Percentiles rank a stretch among this genome's conserved stretches.
Conservation (phyloP, 2,329 filamentous ascomycete genomes). For the Claviceps fusiformis region DNA sequence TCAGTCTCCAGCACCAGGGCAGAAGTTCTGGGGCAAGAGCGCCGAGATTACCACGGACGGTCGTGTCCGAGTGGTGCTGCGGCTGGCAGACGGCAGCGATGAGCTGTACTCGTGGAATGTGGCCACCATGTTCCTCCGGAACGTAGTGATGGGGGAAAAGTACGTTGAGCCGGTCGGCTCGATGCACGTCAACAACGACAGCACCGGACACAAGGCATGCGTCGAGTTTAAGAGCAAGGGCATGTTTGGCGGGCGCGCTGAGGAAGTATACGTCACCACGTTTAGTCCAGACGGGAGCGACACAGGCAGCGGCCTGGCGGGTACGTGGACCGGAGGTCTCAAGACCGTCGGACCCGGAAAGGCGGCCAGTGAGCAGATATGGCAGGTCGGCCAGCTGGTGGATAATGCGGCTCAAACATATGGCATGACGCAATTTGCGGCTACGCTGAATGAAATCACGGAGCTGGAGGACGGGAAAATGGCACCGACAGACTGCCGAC, state of each 20-base stretch:
- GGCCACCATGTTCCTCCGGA: slow-evolving; percentile 82
- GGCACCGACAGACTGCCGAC: slow-evolving; percentile 67
- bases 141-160: slow-evolving; percentile 96
- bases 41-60: slow-evolving; percentile 91
- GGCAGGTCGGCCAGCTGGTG: slow-evolving; percentile 66
- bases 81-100: slow-evolving; percentile 48
- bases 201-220: slow-evolving; percentile 67
- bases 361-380: slow-evolving; percentile 53
- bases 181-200: slow-evolving; percentile 78
- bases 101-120: slow-evolving; percentile 83
- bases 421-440: slow-evolving; percentile 78
- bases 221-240: slow-evolving; percentile 88
- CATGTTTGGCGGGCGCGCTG: slow-evolving; percentile 90
- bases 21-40: slow-evolving; percentile 98
- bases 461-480: slow-evolving; percentile 59
- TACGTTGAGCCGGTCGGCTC: slow-evolving; percentile 90
- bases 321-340: slow-evolving; percentile 74
- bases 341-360: slow-evolving; percentile 51
- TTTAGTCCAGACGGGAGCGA: slow-evolving; percentile 52
- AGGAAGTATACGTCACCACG: slow-evolving; percentile 71
- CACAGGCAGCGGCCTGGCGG: slow-evolving; percentile 54
- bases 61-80: slow-evolving; percentile 63
- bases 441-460: slow-evolving; percentile 77
- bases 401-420: slow-evolving; percentile 69
- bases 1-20: slow-evolving; percentile 75